Evolutionary conservation across 345 rosid genomes (phyloP).

Genomic region (Turnera subulata): DNA sequence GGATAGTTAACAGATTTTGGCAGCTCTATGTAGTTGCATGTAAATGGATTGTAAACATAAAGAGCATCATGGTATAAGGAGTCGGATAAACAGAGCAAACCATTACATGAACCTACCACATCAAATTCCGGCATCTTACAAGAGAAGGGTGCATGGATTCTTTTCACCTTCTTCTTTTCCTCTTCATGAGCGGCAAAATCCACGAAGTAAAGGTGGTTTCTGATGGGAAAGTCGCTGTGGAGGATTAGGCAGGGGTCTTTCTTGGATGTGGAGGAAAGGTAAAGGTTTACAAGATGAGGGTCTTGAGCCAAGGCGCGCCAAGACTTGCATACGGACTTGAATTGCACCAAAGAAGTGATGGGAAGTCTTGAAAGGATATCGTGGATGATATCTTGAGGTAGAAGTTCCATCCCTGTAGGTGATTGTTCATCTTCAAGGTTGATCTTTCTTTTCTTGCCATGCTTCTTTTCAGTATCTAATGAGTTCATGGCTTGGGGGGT

Average conservation of each 20-base stretch:
- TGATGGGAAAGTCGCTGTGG: slow-evolving; percentile 35
- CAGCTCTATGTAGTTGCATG: slow-evolving; percentile 23
- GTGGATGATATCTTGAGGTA: slow-evolving; percentile 52
- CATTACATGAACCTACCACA: slow-evolving; percentile 44
- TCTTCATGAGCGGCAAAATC: slow-evolving; percentile 22
- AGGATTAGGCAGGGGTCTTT: slow-evolving; percentile 37
- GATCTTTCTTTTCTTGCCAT: slow-evolving; percentile 26
- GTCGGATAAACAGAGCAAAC: slow-evolving; percentile 40
- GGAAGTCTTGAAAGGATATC: slow-evolving; percentile 69
- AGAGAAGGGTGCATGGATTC: slow-evolving; percentile 28
- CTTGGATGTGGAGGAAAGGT: slow-evolving; percentile 5
- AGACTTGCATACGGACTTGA: slow-evolving; percentile 36
- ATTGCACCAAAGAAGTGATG: slow-evolving; percentile 30
- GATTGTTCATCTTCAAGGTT: slow-evolving; percentile 10
- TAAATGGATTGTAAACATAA: slow-evolving; percentile 38
- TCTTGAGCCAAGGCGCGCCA: slow-evolving; percentile 31
- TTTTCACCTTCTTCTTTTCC: slow-evolving; percentile 19
- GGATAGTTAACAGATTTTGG: slow-evolving; percentile 25
- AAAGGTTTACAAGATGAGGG: slow-evolving; percentile 18
- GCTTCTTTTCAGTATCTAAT: slow-evolving; percentile 17
- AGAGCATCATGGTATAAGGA: slow-evolving; percentile 17
- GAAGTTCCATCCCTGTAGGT: slow-evolving; percentile 34
- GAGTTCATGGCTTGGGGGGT: slow-evolving; percentile 29
- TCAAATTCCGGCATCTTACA: slow-evolving; percentile 32
- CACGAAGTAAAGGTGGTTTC: slow-evolving; percentile 33